Base-by-base conservation (phyloP, 139 green algal species). In the Astrephomene gubernaculifera region DNA sequence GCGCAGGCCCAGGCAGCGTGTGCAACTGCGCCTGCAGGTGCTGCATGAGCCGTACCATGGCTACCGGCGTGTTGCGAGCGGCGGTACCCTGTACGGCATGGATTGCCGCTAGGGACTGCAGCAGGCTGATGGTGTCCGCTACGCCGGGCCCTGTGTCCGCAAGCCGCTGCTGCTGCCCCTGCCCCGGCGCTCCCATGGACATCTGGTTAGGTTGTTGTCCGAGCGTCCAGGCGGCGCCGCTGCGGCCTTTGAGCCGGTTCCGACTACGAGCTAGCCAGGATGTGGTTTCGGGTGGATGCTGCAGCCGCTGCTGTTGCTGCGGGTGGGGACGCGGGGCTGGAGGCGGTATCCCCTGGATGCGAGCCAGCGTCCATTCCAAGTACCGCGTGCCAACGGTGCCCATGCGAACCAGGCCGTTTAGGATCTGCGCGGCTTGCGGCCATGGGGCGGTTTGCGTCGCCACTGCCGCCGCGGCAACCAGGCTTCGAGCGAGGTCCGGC, bases 401-500 rank as follows among this genome's bases (percentile, higher is more conserved):
- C 76, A 83, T 61, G 60, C 27, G 39, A 3, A 73, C 14, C 2
- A 57, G 21, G 2, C 44, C 35, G 7, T 29, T 3, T 24, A 85
- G 64, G 44, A 67, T 33, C 33, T 3, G 10, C 4, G 63, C 63
- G 2, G 64, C 44, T 19, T 54, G 33, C 1, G 79, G 43, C 63
- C 79, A 85, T 19, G 79, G 25, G 21, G 63, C 63, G 17, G 9
- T 69, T 4, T 35, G 22, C 44, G 64, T 64, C 8, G 25, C 63
- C n/a, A 31, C 63, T 0, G 63, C 35, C 8, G 63, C 63, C 12
- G 79, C 61, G 12, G 63, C 64, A 31, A 85, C 79, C 12, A 83
- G 41, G 63, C 63, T 76, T 6, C 79, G 79, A 22, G 10, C 63
- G 3, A 85, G 45, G 44, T 85, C 79, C 79, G 63, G 31, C 14